phyloP scores from a whole-genome alignment of 805 yeast genomes.

The Schizosaccharomyces octosporus region DNA sequence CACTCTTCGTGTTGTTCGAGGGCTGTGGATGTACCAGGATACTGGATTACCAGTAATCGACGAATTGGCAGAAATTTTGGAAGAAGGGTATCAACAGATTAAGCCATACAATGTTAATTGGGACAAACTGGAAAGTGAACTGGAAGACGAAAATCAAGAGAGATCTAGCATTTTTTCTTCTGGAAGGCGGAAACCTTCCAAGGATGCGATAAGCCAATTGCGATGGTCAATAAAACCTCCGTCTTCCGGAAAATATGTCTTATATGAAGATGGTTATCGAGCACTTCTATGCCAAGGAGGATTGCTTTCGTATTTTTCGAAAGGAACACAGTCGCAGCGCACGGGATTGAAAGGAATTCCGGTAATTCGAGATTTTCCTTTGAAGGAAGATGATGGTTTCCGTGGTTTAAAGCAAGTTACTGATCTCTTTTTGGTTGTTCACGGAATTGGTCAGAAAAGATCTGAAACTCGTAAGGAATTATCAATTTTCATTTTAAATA shows the following conservation, averaged over 20 bases:
- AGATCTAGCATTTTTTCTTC: neutral
- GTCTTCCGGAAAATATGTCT: neutral
- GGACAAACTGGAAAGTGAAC: conserved; percentile 9
- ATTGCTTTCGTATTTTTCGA: conserved; percentile 8
- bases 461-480: conserved; percentile 24
- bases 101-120: conserved; percentile 12
- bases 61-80: conserved; percentile 11
- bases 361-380: neutral
- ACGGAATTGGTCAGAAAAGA: conserved; percentile 82
- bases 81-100: conserved; percentile 8
- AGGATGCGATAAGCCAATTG: conserved; percentile 5
- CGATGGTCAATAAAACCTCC: neutral
- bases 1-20: conserved; percentile 13
- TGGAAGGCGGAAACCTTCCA: conserved; percentile 6
- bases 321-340: conserved; percentile 7
- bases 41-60: conserved; percentile 15
- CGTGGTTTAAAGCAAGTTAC: conserved; percentile 18
- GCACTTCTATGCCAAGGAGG: conserved; percentile 8
- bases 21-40: conserved; percentile 17
- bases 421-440: conserved; percentile 58
- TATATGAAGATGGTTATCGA: conserved; percentile 4
- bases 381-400: conserved; percentile 6
- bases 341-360: conserved; percentile 5
- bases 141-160: conserved; percentile 5
- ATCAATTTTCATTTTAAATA: neutral